Evolutionary conservation across 345 rosid species (phyloP), one percentile per base, ranked within the genome.

Genomic region (Pelargonium nanum): DNA sequence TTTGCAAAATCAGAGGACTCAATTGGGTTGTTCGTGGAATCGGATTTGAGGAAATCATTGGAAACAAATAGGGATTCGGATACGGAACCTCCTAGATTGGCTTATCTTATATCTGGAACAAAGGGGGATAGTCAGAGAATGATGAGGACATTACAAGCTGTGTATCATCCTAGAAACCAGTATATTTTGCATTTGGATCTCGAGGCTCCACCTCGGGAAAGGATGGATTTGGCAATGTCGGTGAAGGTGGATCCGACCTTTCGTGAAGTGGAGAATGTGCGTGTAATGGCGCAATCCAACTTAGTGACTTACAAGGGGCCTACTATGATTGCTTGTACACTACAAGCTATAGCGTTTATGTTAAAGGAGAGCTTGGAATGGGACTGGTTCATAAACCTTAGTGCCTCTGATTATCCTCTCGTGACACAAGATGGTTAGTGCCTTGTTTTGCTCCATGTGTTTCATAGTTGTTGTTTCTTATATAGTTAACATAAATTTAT

Each of bases 381-480:
- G 93, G 96, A 86, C 70, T 88, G 96, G 93, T 88, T n/a, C n/a
- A n/a, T n/a, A n/a, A 85, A 88, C 63, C 87, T 86, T 61, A 88
- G 96, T 5, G 91, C 96, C 25, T 82, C 93, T 0, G 96, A 88
- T 64, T 86, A 88, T 75, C 93, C 93, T 67, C 93, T 86, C 56
- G 76, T 84, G 60, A 86, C 93, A 32, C 93, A 82, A 78, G 93
- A 88, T 66, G 93, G 96, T 88, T 75, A 78, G 88, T 88, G 44
- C 16, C 22, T 57, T 48, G 32, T 56, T n/a, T n/a, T 68, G 62
- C 19, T 22, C 32, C 51, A 24, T 52, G n/a, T 20, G 25, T 22
- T 7, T 61, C 26, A 45, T 50, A 57, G 44, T 10, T 0, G 17
- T 19, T 26, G 17, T 65, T 60, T 4, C 53, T 60, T n/a, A n/a